Percentiles rank a stretch among this genome's conserved stretches.
Conservation (phyloP, 257 asterid species). For the Solanum chaucha region DNA sequence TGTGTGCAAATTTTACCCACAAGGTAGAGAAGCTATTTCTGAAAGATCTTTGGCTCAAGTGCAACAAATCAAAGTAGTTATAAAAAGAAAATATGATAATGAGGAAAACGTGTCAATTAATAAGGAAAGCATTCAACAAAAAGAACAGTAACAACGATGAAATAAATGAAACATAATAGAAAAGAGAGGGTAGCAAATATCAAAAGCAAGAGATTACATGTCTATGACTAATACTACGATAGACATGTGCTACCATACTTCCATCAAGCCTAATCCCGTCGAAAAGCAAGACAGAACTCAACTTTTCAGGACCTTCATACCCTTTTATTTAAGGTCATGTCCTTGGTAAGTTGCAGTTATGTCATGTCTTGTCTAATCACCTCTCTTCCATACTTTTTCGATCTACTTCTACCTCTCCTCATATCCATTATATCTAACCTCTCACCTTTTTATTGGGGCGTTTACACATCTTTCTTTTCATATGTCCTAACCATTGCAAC, state of each 20-base stretch:
- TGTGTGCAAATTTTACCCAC: background rate
- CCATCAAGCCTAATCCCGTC: background rate
- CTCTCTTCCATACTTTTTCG: background rate
- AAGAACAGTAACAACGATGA: background rate
- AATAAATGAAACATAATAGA: background rate
- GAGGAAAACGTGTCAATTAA: background rate
- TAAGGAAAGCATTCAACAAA: background rate
- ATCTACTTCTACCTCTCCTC: background rate
- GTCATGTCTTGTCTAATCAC: background rate
- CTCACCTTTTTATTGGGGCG: background rate
- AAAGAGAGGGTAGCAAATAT: background rate
- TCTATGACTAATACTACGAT: background rate
- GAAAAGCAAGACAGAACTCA: background rate
- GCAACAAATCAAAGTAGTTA: background rate
- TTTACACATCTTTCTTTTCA: background rate
- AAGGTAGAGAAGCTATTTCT: background rate
- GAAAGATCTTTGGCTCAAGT: background rate
- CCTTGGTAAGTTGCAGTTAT: no score
- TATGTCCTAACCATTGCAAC: no score
- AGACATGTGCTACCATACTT: background rate
- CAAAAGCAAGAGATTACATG: background rate
- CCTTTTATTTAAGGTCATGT: background rate
- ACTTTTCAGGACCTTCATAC: background rate
- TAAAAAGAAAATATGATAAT: background rate
- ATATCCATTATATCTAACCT: background rate